Conservation (phyloP, 179 eudicot species). For the Spergularia azorica region DNA sequence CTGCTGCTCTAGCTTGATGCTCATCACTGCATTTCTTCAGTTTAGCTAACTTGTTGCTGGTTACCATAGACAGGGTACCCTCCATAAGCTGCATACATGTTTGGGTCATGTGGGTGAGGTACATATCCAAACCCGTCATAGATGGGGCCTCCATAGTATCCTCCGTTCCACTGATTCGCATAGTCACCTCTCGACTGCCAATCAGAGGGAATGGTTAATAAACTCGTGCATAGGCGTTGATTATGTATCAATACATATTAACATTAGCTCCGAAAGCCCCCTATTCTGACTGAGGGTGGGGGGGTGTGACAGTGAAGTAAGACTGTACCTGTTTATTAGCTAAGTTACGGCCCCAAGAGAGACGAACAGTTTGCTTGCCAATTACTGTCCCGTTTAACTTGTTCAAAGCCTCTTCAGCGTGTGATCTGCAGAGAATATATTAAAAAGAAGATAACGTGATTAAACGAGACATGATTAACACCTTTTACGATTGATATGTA, state of each 20-base stretch:
- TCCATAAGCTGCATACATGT: slow-evolving; percentile 77
- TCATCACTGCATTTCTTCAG: too few species aligned
- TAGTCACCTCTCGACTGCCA: slow-evolving; percentile 72
- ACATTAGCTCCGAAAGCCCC: not conserved
- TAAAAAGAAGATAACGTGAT: not conserved
- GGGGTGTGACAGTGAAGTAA: not conserved
- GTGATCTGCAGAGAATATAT: slow-evolving; percentile 45
- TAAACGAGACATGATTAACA: not conserved
- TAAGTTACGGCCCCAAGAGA: slow-evolving; percentile 98
- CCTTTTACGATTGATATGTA: not conserved
- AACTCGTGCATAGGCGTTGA: not conserved
- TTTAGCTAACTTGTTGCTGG: slow-evolving; percentile 89
- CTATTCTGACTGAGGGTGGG: not conserved
- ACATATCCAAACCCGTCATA: slow-evolving; percentile 74
- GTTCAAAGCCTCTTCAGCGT: slow-evolving; percentile 89
- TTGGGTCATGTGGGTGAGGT: slow-evolving; percentile 56
- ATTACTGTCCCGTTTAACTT: slow-evolving; percentile 77
- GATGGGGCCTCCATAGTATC: slow-evolving; percentile 68
- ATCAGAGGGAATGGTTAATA: not conserved
- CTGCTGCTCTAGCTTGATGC: not conserved
- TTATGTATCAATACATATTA: not conserved
- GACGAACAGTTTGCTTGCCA: slow-evolving; percentile 92
- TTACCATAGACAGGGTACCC: slow-evolving; percentile 81
- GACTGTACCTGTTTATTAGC: slow-evolving; percentile 80
- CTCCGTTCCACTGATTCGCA: slow-evolving; percentile 71